Evolutionary conservation across 371 early-diverging fungal species (phyloP), one percentile per base, ranked within the genome.

Genomic region (Circinella minor): DNA sequence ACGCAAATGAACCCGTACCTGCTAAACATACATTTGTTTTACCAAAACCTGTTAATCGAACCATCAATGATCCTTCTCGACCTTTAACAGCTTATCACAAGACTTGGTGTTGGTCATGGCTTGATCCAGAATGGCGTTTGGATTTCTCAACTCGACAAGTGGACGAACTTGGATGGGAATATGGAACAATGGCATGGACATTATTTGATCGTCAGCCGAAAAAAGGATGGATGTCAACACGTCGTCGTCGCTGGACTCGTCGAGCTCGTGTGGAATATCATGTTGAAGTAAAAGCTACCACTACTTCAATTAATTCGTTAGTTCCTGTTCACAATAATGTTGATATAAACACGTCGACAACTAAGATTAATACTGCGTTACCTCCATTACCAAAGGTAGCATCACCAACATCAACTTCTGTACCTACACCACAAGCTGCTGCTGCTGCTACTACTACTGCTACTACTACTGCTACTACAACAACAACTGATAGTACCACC

Each of bases 241-340:
- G 72, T 27, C 72, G 72, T 46, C 72, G 72, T 57, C 67, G 72
- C 18, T 72, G 72, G 72, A 59, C 59, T 3, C 72, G 72, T 17
- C 67, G 55, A 47, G 72, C 72, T 9, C 63, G 48, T 36, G 17
- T 72, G 6, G 70, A 69, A 39, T 65, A 65, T 36, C 70, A 55
- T 36, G 70, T 63, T 15, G 47, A 64, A 48, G 49, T 47, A 20
- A 43, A 62, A 6, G 20, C 62, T 0, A 5, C 0, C 27, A 27
- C 27, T 9, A 9, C 43, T 43, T 43, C 43, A 6, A 6, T 43
- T 11, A 43, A 11, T 3, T 43, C 43, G 1, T 43, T 43, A 43
- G 11, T 3, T 43, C 43, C 1, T 43, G 11, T 43, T 3, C 6
- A 1, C 43, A 43, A 6, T 43, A 11, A 6, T 43, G 11, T 0